Base-by-base conservation (phyloP, 768 basidiomycete species). In the Kwoniella sp. region DNA sequence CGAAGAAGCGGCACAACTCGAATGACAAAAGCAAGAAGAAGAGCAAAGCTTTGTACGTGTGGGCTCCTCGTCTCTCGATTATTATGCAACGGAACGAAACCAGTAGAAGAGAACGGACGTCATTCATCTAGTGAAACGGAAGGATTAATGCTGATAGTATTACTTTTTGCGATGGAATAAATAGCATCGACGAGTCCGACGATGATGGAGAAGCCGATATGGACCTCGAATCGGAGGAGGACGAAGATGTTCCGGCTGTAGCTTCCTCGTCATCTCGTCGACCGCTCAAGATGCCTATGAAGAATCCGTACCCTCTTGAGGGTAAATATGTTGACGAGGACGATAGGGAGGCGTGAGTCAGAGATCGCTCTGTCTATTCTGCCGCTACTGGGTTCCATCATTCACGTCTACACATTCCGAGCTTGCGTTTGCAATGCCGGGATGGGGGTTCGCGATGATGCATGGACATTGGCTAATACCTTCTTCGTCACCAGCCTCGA, bases 251-350 rank as follows among this genome's bases (percentile, higher is more conserved):
- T 33, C 46, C 55, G 13, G 50, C 40, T 9, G 33, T 48, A 36
- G 49, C 54, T 4, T 56, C 54, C 2, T 56, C 61, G n/a, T 47
- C 47, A 8, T 63, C 61, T 33, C 25, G 47, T 22, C 48, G 30
- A 50, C 29, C 58, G 22, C 30, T 17, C 27, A 55, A 24, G 30
- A 22, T 25, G 53, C 24, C 53, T 10, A 86, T 85, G 59, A 84
- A 83, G 4, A 88, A 91, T 68, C 88, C 87, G 2, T 98, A 91
- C 77, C 94, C 92, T 0, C 82, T 96, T 13, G 95, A 98, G 72
- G 92, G 91, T 54, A 91, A 91, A 79, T 98, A 90, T 76, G 85
- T 85, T 63, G 88, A 96, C 73, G 91, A 92, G 71, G 84, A 83
- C 13, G 95, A 97, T 79, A 85, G 89, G 72, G 85, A 88, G 68